phyloP scores from a whole-genome alignment of 768 basidiomycete genomes.

The Boletales sp. region DNA sequence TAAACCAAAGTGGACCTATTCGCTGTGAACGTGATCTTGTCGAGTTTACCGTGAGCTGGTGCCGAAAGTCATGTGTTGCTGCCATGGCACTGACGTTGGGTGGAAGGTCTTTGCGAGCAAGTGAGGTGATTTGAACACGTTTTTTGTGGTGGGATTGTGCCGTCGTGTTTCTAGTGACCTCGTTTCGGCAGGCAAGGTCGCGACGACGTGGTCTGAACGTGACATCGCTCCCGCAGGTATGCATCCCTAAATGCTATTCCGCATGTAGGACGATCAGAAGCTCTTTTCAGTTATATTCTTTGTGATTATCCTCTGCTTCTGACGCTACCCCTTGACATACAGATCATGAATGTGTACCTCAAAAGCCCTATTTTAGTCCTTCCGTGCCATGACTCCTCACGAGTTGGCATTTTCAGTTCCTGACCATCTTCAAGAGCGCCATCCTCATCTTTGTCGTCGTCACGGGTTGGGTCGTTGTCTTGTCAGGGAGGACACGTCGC shows the following conservation, averaged over 20 bases:
- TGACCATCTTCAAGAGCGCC: slow-evolving; percentile 53
- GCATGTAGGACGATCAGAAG: neutral
- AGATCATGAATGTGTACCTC: slow-evolving; percentile 48
- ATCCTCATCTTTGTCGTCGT: slow-evolving; percentile 53
- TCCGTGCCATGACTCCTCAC: neutral
- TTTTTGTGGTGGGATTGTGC: no score
- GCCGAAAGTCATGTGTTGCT: slow-evolving; percentile 17
- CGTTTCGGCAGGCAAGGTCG: slow-evolving; percentile 38
- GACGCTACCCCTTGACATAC: slow-evolving; percentile 43
- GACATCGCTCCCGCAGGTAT: slow-evolving; percentile 57
- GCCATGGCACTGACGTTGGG: neutral
- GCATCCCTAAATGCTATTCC: neutral
- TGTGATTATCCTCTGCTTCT: slow-evolving; percentile 47
- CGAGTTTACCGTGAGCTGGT: slow-evolving; percentile 42
- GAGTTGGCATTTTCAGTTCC: slow-evolving; percentile 26
- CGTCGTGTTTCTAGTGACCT: slow-evolving; percentile 38
- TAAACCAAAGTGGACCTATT: slow-evolving; percentile 44
- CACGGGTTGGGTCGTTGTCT: slow-evolving; percentile 58
- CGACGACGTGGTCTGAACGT: slow-evolving; percentile 48
- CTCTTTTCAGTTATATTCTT: slow-evolving; percentile 42
- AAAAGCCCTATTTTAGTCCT: neutral
- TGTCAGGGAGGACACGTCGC: slow-evolving; percentile 54
- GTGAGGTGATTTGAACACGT: slow-evolving; percentile 9
- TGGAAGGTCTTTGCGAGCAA: slow-evolving; percentile 35
- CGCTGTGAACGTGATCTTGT: slow-evolving; percentile 44